Evolutionary conservation across 176 grass and related monocot species (phyloP).

Genomic region (Aegilops sharonensis): DNA sequence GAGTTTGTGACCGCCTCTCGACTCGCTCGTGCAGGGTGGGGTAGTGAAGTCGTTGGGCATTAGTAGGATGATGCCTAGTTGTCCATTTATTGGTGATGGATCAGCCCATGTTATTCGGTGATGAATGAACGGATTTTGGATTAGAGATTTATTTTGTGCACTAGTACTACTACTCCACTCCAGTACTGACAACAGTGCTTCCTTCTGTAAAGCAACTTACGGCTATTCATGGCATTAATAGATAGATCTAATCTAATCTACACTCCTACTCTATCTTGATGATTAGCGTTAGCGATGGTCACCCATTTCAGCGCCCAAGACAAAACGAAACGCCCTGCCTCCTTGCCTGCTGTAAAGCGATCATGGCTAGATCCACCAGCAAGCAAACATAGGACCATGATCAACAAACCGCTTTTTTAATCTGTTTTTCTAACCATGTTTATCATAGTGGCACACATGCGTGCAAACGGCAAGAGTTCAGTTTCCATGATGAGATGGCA

Average conservation of each 20-base stretch:
- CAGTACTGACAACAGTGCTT: background rate
- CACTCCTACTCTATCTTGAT: background rate
- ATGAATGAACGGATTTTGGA: background rate
- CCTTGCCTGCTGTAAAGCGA: conserved; percentile 21
- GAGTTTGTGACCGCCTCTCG: background rate
- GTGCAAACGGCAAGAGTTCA: background rate
- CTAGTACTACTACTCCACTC: background rate
- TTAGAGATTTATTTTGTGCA: background rate
- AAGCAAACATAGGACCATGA: conserved; percentile 32
- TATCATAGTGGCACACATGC: background rate
- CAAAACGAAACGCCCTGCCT: background rate
- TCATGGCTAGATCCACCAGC: conserved; percentile 40
- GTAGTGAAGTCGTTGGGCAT: background rate
- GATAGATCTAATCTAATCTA: background rate
- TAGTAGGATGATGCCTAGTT: background rate
- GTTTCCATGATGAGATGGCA: background rate
- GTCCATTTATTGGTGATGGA: background rate
- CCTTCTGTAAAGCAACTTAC: conserved; percentile 30
- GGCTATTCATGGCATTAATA: conserved; percentile 28
- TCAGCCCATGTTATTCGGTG: background rate
- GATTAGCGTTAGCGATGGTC: background rate
- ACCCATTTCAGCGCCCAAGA: conserved; percentile 4
- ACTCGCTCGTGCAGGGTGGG: background rate
- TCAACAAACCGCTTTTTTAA: background rate
- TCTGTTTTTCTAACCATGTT: background rate